Percentiles rank a stretch among this genome's conserved stretches.
These are phyloP conservation scores for Pythium pyrilobum DNA, from an alignment of 352 stramenopile species.

Conservation along the genomic window DNA sequence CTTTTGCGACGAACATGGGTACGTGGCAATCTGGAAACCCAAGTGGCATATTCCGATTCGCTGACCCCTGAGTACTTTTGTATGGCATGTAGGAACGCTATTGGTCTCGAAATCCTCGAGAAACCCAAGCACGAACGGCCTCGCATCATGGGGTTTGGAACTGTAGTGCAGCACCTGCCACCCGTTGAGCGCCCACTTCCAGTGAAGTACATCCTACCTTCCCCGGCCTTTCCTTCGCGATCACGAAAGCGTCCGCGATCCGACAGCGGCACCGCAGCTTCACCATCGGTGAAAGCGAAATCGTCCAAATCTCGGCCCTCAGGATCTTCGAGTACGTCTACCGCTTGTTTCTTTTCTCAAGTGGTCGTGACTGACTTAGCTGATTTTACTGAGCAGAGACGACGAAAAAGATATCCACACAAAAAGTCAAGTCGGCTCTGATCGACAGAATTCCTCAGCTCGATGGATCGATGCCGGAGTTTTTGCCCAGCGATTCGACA, in stretches of 20 bases:
- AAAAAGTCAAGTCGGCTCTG: not conserved
- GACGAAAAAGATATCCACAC: too few species aligned
- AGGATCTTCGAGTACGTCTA: slow-evolving; percentile 3
- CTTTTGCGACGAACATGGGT: slow-evolving; percentile 84
- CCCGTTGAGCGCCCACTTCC: slow-evolving; percentile 52
- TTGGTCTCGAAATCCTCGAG: slow-evolving; percentile 79
- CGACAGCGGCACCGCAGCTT: slow-evolving; percentile 23
- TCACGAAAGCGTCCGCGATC: slow-evolving; percentile 64
- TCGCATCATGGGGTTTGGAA: slow-evolving; percentile 83
- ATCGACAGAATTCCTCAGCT: too few species aligned
- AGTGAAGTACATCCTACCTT: slow-evolving; percentile 62
- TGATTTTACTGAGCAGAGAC: too few species aligned
- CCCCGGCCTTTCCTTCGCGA: slow-evolving; percentile 65
- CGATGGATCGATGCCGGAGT: not conserved
- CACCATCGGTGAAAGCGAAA: slow-evolving; percentile 11
- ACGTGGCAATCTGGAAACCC: slow-evolving; percentile 11
- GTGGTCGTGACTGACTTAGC: not conserved
- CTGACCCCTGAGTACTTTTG: not conserved
- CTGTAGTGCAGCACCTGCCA: slow-evolving; percentile 69
- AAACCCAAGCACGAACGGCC: slow-evolving; percentile 64
- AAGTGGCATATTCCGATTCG: not conserved
- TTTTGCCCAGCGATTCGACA: not conserved
- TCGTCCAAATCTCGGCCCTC: not conserved
- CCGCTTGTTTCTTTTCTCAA: not conserved
- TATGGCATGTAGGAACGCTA: slow-evolving; percentile 37